phyloP scores from a whole-genome alignment of 1,284 basidiomycete species.

The Cutaneotrichosporon sp. region DNA sequence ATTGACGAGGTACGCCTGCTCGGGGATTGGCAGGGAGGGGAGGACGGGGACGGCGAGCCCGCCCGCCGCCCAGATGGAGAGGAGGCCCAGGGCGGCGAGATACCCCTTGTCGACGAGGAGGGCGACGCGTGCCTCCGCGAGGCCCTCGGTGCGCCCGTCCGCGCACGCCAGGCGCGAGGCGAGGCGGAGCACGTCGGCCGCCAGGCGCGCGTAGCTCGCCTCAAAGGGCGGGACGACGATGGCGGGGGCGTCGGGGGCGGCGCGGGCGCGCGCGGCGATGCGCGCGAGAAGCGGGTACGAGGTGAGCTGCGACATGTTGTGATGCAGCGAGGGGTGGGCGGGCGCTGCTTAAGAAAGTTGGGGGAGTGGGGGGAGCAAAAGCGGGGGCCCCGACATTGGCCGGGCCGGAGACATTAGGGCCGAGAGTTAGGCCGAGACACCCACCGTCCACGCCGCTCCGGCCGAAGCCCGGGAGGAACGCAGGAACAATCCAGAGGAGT shows the following conservation, averaged over 20 bases:
- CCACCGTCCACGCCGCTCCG: no score
- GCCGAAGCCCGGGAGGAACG: not conserved
- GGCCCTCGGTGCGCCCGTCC: constrained; percentile 3
- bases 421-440: not conserved
- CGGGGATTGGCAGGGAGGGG: constrained; percentile 41
- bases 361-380: not conserved
- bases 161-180: not conserved
- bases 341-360: no score
- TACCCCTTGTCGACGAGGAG: constrained; percentile 38
- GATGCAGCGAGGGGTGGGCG: not conserved
- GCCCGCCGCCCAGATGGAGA: constrained; percentile 37
- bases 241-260: constrained; percentile 24
- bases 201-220: constrained; percentile 27
- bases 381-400: not conserved
- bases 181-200: constrained; percentile 27
- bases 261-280: constrained; percentile 20
- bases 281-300: constrained; percentile 29
- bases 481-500: no score
- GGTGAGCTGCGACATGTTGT: not conserved
- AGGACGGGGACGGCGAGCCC: constrained; percentile 44
- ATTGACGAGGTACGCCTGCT: constrained; percentile 42
- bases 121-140: constrained; percentile 29
- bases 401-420: not conserved
- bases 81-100: constrained; percentile 31
- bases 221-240: constrained; percentile 27